Base-by-base conservation (phyloP, 257 asterid genomes). In the Ehretia macrophylla region DNA sequence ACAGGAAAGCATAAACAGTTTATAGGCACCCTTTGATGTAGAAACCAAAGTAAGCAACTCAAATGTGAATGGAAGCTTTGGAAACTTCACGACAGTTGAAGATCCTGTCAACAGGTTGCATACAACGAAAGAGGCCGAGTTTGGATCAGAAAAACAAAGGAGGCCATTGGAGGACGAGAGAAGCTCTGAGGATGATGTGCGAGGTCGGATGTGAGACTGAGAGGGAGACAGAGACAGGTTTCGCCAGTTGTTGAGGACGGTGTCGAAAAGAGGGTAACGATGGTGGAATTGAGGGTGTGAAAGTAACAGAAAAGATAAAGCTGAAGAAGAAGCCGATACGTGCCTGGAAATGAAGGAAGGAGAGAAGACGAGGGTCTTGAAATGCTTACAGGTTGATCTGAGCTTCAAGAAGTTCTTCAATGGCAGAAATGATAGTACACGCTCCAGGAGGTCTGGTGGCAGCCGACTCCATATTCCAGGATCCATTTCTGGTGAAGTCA, bases 361-460 rank as follows among this genome's bases (percentile, higher is more conserved):
- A 4, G 89, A 71, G 72, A 56, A 79, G 8, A 81, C 64, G 16
- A 86, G 82, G 35, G 89, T 75, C 27, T 72, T 72, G 84, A 86
- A 81, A 67, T 69, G 83, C 60, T 76, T 86, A 72, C 83, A 83
- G 61, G 92, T 86, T 62, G 92, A 76, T 56, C 79, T 65, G 62
- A 86, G 85, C 56, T 63, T 58, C 65, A 86, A 74, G 72, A 83
- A 74, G 4, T 82, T 58, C 59, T 86, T 83, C 22, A 83, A 66
- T 8, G 95, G 95, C 1, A 86, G 68, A 62, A 86, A 78, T 18
- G 89, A 77, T 22, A 86, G 87, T 4, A 86, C 64, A 10, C 55
- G 71, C 19, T 83, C 89, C 8, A 83, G 80, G 63, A 86, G 73
- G 48, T 83, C 82, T 48, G 77, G 72, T 13, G 95, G 95, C 27